These are phyloP conservation scores for Cryptococcus sp. DNA, from an alignment of 1,284 basidiomycete species.

Conservation along the genomic window DNA sequence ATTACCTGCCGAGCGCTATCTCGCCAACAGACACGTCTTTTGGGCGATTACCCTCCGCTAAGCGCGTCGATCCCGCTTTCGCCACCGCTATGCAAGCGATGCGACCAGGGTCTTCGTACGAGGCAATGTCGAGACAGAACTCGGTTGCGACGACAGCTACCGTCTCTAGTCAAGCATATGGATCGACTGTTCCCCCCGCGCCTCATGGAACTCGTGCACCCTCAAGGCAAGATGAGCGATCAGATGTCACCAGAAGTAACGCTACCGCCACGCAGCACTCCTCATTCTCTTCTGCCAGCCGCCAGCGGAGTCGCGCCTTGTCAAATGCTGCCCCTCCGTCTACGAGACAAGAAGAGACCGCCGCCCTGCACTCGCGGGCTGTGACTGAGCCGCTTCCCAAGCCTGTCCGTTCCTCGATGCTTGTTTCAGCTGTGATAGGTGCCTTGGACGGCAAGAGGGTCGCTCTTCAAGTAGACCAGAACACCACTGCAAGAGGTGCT, in stretches of 20 bases:
- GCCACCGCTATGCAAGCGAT: conserved; percentile 4
- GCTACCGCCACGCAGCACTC: conserved; percentile 12
- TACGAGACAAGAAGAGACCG: conserved; percentile 2
- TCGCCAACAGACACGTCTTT: conserved; percentile 15
- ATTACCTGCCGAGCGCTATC: conserved; percentile 4
- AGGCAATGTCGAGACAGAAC: conserved; percentile 11
- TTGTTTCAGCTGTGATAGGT: conserved; percentile 29
- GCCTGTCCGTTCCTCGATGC: neutral
- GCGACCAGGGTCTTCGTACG: neutral
- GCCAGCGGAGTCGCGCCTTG: conserved; percentile 6
- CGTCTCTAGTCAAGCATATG: conserved; percentile 2
- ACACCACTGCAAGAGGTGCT: conserved; percentile 44
- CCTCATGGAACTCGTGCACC: conserved; percentile 10
- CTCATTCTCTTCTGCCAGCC: conserved; percentile 1
- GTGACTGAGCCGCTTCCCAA: conserved; percentile 12
- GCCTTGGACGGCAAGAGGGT: conserved; percentile 31
- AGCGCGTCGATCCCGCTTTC: conserved; percentile 9
- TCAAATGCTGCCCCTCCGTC: conserved; percentile 6
- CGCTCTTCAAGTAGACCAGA: conserved; percentile 35
- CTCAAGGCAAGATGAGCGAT: conserved; percentile 13
- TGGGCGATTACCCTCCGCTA: conserved; percentile 9
- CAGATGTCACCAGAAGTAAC: conserved; percentile 18
- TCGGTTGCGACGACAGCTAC: conserved; percentile 8
- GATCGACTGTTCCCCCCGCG: neutral
- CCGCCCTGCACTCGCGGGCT: conserved; percentile 10